Evolutionary conservation across 2,329 filamentous ascomycete species (phyloP).

Genomic region (Cladobotryum mycophilum): DNA sequence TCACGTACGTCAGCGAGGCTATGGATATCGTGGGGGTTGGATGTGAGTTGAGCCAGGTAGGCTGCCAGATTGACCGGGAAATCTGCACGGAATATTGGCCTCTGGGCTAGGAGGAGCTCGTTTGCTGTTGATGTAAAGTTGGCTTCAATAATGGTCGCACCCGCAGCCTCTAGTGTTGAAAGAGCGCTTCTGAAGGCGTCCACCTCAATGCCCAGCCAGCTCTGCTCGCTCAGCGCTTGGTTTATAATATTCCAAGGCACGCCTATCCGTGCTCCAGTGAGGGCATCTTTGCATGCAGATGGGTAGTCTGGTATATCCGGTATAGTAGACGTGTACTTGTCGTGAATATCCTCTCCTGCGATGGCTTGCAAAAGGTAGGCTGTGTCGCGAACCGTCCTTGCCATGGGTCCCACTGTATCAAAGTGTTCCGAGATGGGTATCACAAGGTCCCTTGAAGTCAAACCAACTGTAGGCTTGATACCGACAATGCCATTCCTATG

Average conservation of each 20-base stretch:
- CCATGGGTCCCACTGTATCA: constrained; percentile 59
- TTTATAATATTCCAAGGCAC: constrained; percentile 54
- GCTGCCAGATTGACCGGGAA: constrained; percentile 49
- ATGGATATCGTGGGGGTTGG: constrained; percentile 48
- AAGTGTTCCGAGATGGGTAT: constrained; percentile 59
- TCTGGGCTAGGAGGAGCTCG: constrained; percentile 3
- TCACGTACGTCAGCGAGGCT: constrained; percentile 43
- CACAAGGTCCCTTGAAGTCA: constrained; percentile 55
- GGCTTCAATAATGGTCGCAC: constrained; percentile 54
- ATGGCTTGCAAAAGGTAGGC: constrained; percentile 55
- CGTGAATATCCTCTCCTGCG: constrained; percentile 50
- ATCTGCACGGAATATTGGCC: constrained; percentile 49
- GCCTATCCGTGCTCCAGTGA: constrained; percentile 55
- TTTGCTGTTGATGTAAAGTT: constrained; percentile 23
- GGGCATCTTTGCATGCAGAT: constrained; percentile 40
- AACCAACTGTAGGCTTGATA: constrained; percentile 61
- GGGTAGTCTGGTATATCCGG: constrained; percentile 17
- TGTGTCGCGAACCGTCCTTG: constrained; percentile 57
- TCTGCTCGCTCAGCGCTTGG: constrained; percentile 7
- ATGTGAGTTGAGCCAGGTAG: constrained; percentile 50
- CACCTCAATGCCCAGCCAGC: constrained; percentile 21
- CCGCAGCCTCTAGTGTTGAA: constrained; percentile 42
- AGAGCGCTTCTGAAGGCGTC: constrained; percentile 50
- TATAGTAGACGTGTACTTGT: constrained; percentile 50
- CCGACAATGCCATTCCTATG: constrained; percentile 54